Percentiles rank a stretch among this genome's conserved stretches.
These are phyloP conservation scores for Plasmodium ovale DNA, from an alignment of 169 alveolate species.

Conservation along the genomic window DNA sequence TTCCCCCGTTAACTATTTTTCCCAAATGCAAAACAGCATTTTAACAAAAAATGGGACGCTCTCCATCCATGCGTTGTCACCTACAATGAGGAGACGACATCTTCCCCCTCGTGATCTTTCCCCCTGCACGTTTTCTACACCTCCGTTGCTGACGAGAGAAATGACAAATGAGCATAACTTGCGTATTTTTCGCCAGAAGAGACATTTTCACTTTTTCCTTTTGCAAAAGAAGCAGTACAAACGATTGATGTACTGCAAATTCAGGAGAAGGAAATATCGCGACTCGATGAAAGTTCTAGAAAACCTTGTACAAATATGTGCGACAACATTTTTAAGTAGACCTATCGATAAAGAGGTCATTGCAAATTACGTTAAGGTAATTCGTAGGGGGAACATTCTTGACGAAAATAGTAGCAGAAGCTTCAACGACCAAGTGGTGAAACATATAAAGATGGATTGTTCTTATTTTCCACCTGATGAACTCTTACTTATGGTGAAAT, in stretches of 20 bases:
- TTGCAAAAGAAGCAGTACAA: neutral
- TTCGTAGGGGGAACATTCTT: neutral
- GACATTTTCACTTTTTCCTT: neutral
- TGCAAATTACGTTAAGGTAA: neutral
- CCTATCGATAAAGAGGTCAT: neutral
- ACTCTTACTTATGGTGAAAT: neutral
- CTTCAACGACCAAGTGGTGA: neutral
- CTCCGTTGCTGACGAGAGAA: neutral
- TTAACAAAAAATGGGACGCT: neutral
- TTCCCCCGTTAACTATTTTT: neutral
- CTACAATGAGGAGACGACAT: no score
- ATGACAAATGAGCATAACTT: neutral
- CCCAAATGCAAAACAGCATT: neutral
- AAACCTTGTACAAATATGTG: neutral
- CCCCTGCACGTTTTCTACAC: no score
- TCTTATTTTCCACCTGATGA: slow-evolving; percentile 2
- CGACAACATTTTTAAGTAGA: neutral
- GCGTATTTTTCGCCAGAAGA: no score
- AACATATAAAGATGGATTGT: neutral
- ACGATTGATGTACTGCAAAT: neutral
- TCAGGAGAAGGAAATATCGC: neutral
- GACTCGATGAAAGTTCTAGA: neutral
- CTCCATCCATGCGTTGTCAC: neutral
- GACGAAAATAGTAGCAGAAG: neutral
- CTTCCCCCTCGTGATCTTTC: no score